Evolutionary conservation across 148 eudicot species (phyloP), one percentile per base, ranked within the genome.

Genomic region (Polygonum aviculare): DNA sequence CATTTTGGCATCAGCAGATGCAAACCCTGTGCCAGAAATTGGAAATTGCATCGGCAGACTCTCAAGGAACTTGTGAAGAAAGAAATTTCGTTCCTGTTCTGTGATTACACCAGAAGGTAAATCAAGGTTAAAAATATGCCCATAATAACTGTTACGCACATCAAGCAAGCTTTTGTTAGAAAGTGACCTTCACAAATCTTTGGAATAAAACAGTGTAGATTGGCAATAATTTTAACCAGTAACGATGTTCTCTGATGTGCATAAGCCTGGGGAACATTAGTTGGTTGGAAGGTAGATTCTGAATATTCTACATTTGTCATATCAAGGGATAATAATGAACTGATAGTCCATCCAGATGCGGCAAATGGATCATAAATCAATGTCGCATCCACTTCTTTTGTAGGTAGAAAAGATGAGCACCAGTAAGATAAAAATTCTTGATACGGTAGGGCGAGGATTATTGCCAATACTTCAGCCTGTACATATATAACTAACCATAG

Each of bases 151-250:
- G 15, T 67, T 2, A 67, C 5, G 11, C 33, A 72, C 54, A 48
- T 18, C 31, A 75, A 21, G 31, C 77, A 26, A n/a, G 15, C 35
- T 39, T 77, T 11, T 54, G 39, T 19, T 52, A 41, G 73, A 31
- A 49, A 75, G 77, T 78, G 75, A 93, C 99, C 99, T 86, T 89
- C 85, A 81, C 98, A 93, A 40, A 96, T 89, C 69, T 90, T 88
- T 72, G 98, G 97, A 84, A 88, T 91, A 87, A 85, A 96, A 85
- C 99, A 96, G 81, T 93, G 97, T 74, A 96, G 98, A 83, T 96
- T 96, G 79, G 99, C 98, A 44, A 96, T 87, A 59, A 93, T 85
- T 96, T 96, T 96, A 65, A 96, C 96, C 85, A 96, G 83, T 21
- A 93, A 83, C 39, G 99, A 87, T 22, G 94, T 87, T 80, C 98